Base-by-base conservation (phyloP, 169 alveolate species). In the Cryptosporidium canis region DNA sequence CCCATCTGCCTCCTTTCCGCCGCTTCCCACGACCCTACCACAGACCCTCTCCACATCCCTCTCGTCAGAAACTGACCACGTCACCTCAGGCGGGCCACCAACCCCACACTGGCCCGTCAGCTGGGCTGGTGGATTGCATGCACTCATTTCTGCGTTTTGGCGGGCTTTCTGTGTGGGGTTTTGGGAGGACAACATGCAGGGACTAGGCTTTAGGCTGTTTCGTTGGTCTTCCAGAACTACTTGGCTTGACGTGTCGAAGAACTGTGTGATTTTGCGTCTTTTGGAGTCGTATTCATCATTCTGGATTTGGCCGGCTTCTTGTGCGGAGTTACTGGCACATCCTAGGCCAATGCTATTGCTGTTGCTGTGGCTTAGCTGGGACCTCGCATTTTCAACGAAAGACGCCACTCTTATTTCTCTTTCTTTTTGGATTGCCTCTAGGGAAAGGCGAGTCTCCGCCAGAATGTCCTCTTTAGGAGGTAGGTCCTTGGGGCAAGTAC, bases 351-450 rank as follows among this genome's bases (percentile, higher is more conserved):
- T 51, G 14, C 1, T n/a, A 33, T 51, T 51, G 24, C 24, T 51
- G 35, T 21, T 14, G 11, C 11, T 48, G 21, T 18, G 37, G 35
- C 37, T 55, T 58, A 77, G 47, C 33, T 77, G 87, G 35, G 63
- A 56, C 48, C 66, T 55, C 12, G 87, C 66, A 1, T 55, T 77
- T n/a, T 55, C 72, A 1, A 77, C 14, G 1, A 77, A 35, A 61
- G 87, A 77, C 7, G 71, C 87, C 12, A 77, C 64, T 41, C 65
- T 39, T 41, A 24, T 61, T 63, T 61, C 64, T 8, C 47, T 77
- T 35, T 77, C 87, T 56, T 58, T 53, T 27, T 11, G 21, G 21
- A 56, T 29, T 27, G 7, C 37, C 18, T 58, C 63, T 44, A 44
- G 43, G 8, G 21, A 33, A 67, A 21, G 41, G n/a, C 27, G 47